Evolutionary conservation across 495 filamentous ascomycete genomes (phyloP), one percentile per base, ranked within the genome.

Genomic region (Hyphodiscus hymeniophilus): DNA sequence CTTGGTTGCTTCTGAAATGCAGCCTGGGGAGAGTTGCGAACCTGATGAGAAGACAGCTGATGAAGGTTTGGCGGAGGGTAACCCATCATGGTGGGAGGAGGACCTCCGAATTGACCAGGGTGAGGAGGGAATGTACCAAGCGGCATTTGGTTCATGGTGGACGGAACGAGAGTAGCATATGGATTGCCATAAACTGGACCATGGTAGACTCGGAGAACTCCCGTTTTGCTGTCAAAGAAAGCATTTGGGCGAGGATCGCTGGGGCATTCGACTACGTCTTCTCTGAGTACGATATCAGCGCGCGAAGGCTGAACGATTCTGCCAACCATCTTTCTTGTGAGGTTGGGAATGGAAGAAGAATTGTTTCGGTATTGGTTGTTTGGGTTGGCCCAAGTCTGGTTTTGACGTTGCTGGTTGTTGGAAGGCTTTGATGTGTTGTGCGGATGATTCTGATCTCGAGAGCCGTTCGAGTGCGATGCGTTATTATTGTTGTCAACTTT

Each of bases 201-300:
- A 47, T 76, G 71, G 42, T 74, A 76, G 36, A 75, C 67, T 2
- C 69, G 66, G 44, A 67, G 63, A 16, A 67, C 38, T 10, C 65
- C 63, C 23, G 57, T 61, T 11, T 60, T 52, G 18, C 55, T 45
- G 48, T 75, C 71, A 41, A 68, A 66, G 57, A 72, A 76, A 18
- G 73, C 67, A 50, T 76, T 76, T 16, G 73, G 73, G 1, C 60
- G 63, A 16, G 70, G 68, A 47, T 73, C 70, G 0, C 57, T 41
- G n/a, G 57, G 46, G 0, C 54, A 50, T 20, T 62, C 58, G 31
- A 73, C 65, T 6, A 71, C 45, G 42, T 73, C 69, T 48, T 75
- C 72, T 6, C 71, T 54, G 17, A 68, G 52, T 17, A 75, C 34
- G 7, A 70, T 60, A 10, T 63, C 58, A 24, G 64, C 54, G n/a